Conservation (phyloP, 352 stramenopile genomes). For the Phytopythium litorale region DNA sequence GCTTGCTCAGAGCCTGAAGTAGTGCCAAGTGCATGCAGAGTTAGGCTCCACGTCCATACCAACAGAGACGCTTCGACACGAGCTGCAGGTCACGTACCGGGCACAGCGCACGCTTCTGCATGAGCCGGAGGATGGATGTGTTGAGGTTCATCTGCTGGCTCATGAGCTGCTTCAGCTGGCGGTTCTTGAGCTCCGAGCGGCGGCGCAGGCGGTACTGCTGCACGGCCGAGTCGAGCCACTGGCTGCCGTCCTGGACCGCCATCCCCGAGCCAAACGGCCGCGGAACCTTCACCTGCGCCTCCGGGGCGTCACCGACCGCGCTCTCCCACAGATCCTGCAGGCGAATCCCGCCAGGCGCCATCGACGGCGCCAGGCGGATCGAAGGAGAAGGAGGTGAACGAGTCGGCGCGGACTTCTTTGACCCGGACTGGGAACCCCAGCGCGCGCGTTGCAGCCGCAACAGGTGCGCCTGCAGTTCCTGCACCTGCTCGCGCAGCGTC, state of each 20-base stretch:
- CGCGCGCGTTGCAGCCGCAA: slow-evolving; percentile 6
- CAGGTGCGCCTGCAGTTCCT: slow-evolving; percentile 11
- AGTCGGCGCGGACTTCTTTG: not conserved
- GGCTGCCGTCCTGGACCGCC: not conserved
- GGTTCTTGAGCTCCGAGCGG: slow-evolving; percentile 19
- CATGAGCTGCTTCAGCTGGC: slow-evolving; percentile 12
- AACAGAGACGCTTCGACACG: not conserved
- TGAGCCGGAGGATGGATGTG: slow-evolving; percentile 8
- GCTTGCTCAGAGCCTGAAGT: not conserved
- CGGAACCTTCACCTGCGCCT: not conserved
- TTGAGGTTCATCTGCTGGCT: slow-evolving; percentile 9
- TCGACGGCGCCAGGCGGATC: not conserved
- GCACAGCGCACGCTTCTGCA: slow-evolving; percentile 15
- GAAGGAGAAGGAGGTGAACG: not conserved
- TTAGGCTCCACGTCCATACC: not conserved
- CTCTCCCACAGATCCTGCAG: not conserved
- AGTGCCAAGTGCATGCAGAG: not conserved
- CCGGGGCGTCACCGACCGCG: too few species aligned
- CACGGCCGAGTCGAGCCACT: slow-evolving; percentile 12
- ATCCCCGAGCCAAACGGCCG: not conserved
- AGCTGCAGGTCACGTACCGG: not conserved
- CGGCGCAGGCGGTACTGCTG: slow-evolving; percentile 8
- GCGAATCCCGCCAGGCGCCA: not conserved
- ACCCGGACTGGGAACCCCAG: not conserved
- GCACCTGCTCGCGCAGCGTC: slow-evolving; percentile 14